Evolutionary conservation across 805 yeast species (phyloP).

Genomic region (Zygotorulaspora danielsina): DNA sequence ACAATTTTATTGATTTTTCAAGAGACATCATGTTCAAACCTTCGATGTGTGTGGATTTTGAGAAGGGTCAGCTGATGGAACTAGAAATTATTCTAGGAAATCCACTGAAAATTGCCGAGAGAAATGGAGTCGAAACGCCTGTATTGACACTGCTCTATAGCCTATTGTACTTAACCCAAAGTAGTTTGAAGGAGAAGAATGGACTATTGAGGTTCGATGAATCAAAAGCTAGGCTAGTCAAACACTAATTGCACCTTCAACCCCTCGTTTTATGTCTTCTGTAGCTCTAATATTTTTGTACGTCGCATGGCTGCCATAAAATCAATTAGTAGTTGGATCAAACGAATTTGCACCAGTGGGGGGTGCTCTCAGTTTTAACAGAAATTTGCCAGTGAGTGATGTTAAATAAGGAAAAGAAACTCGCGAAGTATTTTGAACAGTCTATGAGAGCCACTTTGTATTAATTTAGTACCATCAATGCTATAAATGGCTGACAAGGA

Average conservation of each 20-base stretch:
- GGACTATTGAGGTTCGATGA: constrained; percentile 39
- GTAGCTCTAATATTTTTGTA: constrained; percentile 1
- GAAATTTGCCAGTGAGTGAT: too few species aligned
- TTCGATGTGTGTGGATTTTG: constrained; percentile 64
- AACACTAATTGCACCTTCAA: constrained; percentile 5
- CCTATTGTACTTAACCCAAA: constrained; percentile 58
- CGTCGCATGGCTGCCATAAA: too few species aligned
- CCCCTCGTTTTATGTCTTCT: not conserved
- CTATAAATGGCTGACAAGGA: too few species aligned
- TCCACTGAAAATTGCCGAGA: constrained; percentile 46
- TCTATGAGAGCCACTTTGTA: too few species aligned
- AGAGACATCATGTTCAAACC: constrained; percentile 54
- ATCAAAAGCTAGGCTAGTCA: constrained; percentile 3
- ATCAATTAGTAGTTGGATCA: too few species aligned
- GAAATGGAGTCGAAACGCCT: constrained; percentile 52
- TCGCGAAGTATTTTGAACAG: too few species aligned
- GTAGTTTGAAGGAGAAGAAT: constrained; percentile 51
- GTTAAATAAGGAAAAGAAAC: too few species aligned
- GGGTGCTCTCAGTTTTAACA: too few species aligned
- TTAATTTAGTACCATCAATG: too few species aligned
- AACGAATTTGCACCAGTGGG: too few species aligned
- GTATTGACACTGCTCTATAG: constrained; percentile 52
- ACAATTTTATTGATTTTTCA: constrained; percentile 49
- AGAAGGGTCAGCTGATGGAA: constrained; percentile 62
- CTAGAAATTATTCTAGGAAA: constrained; percentile 70